Evolutionary conservation across 768 basidiomycete genomes (phyloP).

Genomic region (Boletus pseudo-olivaceus): DNA sequence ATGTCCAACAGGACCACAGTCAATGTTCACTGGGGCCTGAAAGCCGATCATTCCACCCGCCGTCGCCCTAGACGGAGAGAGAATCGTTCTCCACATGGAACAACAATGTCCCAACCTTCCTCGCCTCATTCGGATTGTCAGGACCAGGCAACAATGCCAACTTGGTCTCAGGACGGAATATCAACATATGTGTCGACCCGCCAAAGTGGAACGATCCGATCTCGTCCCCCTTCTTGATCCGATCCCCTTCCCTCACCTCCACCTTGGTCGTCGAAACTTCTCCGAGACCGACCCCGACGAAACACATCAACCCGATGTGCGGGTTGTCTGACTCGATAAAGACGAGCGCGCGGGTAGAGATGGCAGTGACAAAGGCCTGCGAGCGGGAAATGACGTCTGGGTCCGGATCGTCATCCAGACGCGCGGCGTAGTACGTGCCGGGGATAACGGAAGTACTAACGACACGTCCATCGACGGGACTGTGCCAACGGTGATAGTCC

Average conservation of each 20-base stretch:
- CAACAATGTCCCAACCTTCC: constrained; percentile 17
- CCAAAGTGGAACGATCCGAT: constrained; percentile 65
- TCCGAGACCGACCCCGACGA: constrained; percentile 58
- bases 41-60: background rate
- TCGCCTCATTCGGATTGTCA: background rate
- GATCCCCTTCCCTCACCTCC: constrained; percentile 43
- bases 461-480: constrained; percentile 49
- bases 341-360: constrained; percentile 53
- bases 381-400: constrained; percentile 9
- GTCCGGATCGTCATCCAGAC: constrained; percentile 29
- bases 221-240: constrained; percentile 51
- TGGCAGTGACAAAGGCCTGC: constrained; percentile 39
- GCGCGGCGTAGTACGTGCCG: constrained; percentile 48
- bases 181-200: constrained; percentile 47
- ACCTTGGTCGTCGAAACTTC: constrained; percentile 61
- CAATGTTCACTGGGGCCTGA: background rate
- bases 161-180: constrained; percentile 39
- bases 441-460: constrained; percentile 41
- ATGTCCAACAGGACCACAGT: too few relatives aligned
- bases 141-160: constrained; percentile 18
- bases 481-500: constrained; percentile 41
- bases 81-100: constrained; percentile 14
- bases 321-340: constrained; percentile 57
- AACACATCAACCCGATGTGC: constrained; percentile 53
- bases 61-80: background rate